Evolutionary conservation across 2,329 filamentous ascomycete genomes (phyloP), one percentile per base, ranked within the genome.

Genomic region (Colletotrichum nymphaeae): DNA sequence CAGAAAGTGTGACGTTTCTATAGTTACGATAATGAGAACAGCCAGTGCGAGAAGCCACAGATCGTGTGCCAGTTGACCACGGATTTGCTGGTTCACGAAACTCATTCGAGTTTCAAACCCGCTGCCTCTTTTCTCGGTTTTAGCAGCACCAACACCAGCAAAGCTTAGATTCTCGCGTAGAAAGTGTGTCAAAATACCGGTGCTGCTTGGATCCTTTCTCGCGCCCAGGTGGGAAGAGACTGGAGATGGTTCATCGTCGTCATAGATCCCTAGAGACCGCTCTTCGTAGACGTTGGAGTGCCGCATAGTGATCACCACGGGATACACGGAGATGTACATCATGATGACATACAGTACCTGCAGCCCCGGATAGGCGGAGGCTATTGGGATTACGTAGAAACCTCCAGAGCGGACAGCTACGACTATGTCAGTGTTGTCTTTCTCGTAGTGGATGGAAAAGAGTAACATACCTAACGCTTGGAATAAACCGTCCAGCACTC

Each of bases 241-340:
- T 0, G 42, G 19, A 28, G 32, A 26, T 19, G 22, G 24, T 0
- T 65, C 78, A 24, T 81, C 81, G 28, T 85, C 82, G 55, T 81
- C 81, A 72, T 91, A 90, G 37, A 92, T 88, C 0, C 91, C 91
- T 1, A 94, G 83, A 0, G 89, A 91, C 7, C 90, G 86, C 77
- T 94, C 92, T 78, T 94, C 92, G 78, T 94, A 94, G 35, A 93
- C 89, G 77, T 94, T 94, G 52, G 91, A 92, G 78, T 92, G 90
- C 32, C 92, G 88, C 82, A 92, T 89, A 1, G 88, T 90, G 72
- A 92, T 90, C 30, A 89, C 87, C 26, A 92, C 87, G 0, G 91
- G 91, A 73, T 91, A 92, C 2, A 87, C 89, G 1, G 90, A 90
- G 55, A 92, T 89, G 79, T 92, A 93, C 89, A 92, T 92, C 84